Evolutionary conservation across 164 flowering plant genomes (phyloP).

Genomic region (Sedum album): DNA sequence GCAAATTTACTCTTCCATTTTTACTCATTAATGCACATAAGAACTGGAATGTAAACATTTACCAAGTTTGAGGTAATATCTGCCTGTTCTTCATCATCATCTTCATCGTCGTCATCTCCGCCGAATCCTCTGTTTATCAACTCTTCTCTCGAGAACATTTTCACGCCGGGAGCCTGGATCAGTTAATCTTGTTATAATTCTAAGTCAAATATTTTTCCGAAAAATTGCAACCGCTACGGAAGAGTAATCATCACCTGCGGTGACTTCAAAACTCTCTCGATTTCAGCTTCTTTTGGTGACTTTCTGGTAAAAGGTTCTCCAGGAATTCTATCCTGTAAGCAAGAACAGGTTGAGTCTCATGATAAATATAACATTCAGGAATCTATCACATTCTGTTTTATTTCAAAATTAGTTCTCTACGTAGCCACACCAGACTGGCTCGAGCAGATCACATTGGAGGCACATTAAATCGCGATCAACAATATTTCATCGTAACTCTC

Average conservation of each 20-base stretch:
- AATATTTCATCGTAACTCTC: not conserved
- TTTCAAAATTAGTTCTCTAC: not conserved
- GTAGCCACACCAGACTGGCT: not conserved
- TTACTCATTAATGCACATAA: too few species aligned
- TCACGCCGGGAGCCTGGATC: slow-evolving; percentile 91
- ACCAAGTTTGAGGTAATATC: slow-evolving; percentile 65
- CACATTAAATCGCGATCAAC: not conserved
- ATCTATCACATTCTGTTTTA: not conserved
- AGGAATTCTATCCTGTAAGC: slow-evolving; percentile 59
- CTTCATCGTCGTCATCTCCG: slow-evolving; percentile 70
- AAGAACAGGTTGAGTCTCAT: not conserved
- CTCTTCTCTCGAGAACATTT: slow-evolving; percentile 91
- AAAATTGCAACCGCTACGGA: not conserved
- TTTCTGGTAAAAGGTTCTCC: slow-evolving; percentile 81
- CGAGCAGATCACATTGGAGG: not conserved
- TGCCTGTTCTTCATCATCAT: slow-evolving; percentile 46
- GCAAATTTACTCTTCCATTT: not conserved
- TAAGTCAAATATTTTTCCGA: not conserved
- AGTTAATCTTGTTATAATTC: not conserved
- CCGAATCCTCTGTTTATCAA: slow-evolving; percentile 56
- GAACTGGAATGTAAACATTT: not conserved
- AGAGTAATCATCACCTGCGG: slow-evolving; percentile 54
- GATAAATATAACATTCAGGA: not conserved
- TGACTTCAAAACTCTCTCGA: slow-evolving; percentile 74
- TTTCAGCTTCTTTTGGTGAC: slow-evolving; percentile 84